These are phyloP conservation scores for Boletus speciosus DNA, from an alignment of 768 basidiomycete species.

Conservation along the genomic window DNA sequence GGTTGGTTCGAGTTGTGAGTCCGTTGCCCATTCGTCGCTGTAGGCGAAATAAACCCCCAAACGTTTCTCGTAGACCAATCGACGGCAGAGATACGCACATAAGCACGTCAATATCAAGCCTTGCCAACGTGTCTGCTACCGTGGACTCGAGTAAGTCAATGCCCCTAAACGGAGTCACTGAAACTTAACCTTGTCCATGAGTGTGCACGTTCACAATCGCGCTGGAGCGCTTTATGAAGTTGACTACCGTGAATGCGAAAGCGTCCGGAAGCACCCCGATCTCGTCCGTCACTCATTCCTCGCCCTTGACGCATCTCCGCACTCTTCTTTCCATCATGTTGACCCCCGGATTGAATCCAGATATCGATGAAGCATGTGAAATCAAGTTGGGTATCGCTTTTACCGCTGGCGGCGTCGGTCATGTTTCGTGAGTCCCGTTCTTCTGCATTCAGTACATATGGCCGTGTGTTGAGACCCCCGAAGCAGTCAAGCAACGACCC, in stretches of 20 bases:
- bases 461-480: neutral
- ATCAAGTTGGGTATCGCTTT: constrained; percentile 49
- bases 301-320: constrained; percentile 53
- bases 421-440: constrained; percentile 42
- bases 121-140: constrained; percentile 17
- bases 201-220: constrained; percentile 49
- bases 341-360: constrained; percentile 65
- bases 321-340: constrained; percentile 60
- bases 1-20: constrained; percentile 73
- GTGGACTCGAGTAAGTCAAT: constrained; percentile 24
- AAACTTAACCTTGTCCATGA: constrained; percentile 28
- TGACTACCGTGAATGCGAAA: constrained; percentile 48
- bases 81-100: constrained; percentile 26
- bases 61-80: constrained; percentile 18
- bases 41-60: neutral
- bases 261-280: constrained; percentile 46
- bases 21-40: neutral
- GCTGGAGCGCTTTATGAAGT: constrained; percentile 49
- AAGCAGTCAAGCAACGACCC: constrained; percentile 34
- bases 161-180: constrained; percentile 11
- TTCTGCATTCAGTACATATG: neutral
- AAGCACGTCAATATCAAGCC: constrained; percentile 23
- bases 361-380: constrained; percentile 67
- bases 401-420: constrained; percentile 42
- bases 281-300: constrained; percentile 33